Base-by-base conservation (phyloP, 805 yeast genomes). In the Saccharomycopsis sp. region DNA sequence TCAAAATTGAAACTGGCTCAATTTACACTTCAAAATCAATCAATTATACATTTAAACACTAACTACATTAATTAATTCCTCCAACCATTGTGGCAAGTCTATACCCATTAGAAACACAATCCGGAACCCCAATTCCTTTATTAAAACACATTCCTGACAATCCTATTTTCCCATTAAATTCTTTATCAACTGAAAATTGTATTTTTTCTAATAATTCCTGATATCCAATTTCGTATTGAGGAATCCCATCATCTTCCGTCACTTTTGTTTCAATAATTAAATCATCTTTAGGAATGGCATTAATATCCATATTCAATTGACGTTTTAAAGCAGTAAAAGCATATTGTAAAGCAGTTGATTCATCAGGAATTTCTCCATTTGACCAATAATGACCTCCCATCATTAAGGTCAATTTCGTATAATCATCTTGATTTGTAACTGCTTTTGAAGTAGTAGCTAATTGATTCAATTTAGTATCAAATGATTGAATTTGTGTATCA, bases 111-210 rank as follows among this genome's bases (percentile, higher is more conserved):
- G 72, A 57, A 1, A 85, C 79, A 48, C 88, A 80, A 59, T 88
- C 96, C 1, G 95, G 95, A 2, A 88, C 88, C 1, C 96, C 96
- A 6, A 85, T 76, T 1, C 94, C 89, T 33, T 70, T 73, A 6
- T 86, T 82, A 49, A 82, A 75, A 2, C 76, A 67, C 76, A 83
- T 85, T 0, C 96, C 96, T 15, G 92, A 87, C 2, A 82, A 52
- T 0, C 75, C 69, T 12, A 79, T 52, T 31, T 60, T 61, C 27
- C 67, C 62, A 1, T 55, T 48, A 50, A 64, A 72, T 13, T 59
- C 58, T 1, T 54, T 43, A 26, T 63, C 56, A 21, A 68, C 62
- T 13, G 59, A 47, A 3, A 58, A 45, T 12, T 26, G 26, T 13
- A 39, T 36, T 15, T 42, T 34, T 9, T 8, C 17, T 15, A 20